Base-by-base conservation (phyloP, 352 stramenopile genomes). In the Elongisporangium anandrum region DNA sequence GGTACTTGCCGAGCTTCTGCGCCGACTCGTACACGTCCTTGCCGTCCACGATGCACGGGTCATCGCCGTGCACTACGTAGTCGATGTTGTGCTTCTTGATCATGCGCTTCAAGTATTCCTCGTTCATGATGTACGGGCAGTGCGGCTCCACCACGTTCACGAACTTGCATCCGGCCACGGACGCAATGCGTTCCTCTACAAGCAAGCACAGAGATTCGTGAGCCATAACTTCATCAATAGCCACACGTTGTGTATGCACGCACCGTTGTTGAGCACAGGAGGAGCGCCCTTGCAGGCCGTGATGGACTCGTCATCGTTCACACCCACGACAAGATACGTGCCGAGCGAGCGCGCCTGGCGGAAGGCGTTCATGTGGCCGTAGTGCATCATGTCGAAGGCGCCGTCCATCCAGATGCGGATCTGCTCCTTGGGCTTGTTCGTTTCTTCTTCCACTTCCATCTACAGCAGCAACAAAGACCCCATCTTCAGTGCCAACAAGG, bases 311-410 rank as follows among this genome's bases (percentile, higher is more conserved):
- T 99, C 96, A 50, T 96, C 97, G 70, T 99, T 99, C 20, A 99
- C 91, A n/a, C 97, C 97, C 2, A 99, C 97, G 38, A 99, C 92
- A 0, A 99, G 77, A 69, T 98, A 96, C 58, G 97, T 99, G 22
- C 97, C 97, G 5, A 99, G 80, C 9, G 96, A 89, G 51, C 90
- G 75, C 39, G 91, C 97, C 60, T 99, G 92, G 26, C 96, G 95
- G 81, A 99, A 99, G 10, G 97, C 97, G 77, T 99, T 99, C 96
- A 99, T 99, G 79, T 99, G 97, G 22, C 97, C 97, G 73, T 98
- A 99, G 75, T 99, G 97, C 93, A 99, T 98, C 81, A 99, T 96
- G 73, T 99, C 97, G 73, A 99, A 99, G 24, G 95, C 96, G 54
- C 97, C 97, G 64, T 99, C 97, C 91, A 99, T 98, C 85, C 97